Base-by-base conservation (phyloP, 805 yeast species). In the Ascoidea asiatica region DNA sequence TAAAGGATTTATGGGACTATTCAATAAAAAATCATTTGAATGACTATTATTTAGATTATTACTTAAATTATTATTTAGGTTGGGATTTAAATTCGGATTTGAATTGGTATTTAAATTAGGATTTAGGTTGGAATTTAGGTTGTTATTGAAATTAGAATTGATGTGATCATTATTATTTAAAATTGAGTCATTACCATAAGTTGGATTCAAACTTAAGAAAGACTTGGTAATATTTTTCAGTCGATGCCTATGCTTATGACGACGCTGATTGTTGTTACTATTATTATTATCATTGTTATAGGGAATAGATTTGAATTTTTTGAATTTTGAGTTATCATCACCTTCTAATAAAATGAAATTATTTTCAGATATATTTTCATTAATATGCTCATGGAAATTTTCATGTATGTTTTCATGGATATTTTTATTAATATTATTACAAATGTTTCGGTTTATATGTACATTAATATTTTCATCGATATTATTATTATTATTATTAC, bases 261-360 rank as follows among this genome's bases (percentile, higher is more conserved):
- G 5, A 56, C 71, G 46, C 54, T 70, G 53, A 67, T 63, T 3
- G 64, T 69, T 1, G 67, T 67, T 47, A 55, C 59, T 40, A 62
- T 56, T 15, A 64, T 70, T 44, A 60, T 69, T 43, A 59, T 62
- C 0, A 45, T 69, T 17, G 56, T 62, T 4, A 49, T 52, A 17
- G 33, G 57, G 2, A 57, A 11, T 29, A 15, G 15, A 15, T 29
- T 29, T 29, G 35, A 29, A 11, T 29, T 29, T 29, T 29, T 29
- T 29, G 15, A 11, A 15, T 29, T 29, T 29, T 29, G 35, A 29
- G 8, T 29, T 23, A 7, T 6, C 6, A n/a, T n/a, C n/a, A n/a
- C n/a, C n/a, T n/a, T n/a, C n/a, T n/a, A n/a, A n/a, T 3, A 29
- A 29, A 2, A 11, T 29, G 8, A 29, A 15, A 11, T 29, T 29